Percentiles rank a stretch among this genome's conserved stretches.
Evolutionary conservation across 306 rosid species (phyloP).

Genomic region (Vicia faba): DNA sequence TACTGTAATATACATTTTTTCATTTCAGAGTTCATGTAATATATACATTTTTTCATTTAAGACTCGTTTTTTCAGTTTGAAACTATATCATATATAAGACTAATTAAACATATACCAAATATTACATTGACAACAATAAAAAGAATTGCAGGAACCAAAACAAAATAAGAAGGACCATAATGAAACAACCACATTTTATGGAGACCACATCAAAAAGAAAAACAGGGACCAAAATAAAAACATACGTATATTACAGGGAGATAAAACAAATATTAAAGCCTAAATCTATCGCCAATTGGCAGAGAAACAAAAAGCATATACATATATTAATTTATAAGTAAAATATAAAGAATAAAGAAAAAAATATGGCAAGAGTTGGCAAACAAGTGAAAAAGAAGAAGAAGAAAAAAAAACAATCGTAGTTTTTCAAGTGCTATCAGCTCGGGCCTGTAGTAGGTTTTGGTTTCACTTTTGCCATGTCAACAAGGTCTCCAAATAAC

Average conservation of each 20-base stretch:
- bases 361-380: constrained; percentile 39
- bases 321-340: constrained; percentile 38
- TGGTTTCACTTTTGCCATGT: constrained; percentile 83
- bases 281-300: constrained; percentile 49
- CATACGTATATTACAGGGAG: neutral
- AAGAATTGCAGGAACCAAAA: neutral
- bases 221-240: neutral
- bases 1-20: neutral
- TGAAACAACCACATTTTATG: neutral
- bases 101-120: neutral
- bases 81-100: neutral
- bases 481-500: constrained; percentile 93
- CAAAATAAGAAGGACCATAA: neutral
- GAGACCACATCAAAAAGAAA: neutral
- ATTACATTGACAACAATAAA: neutral
- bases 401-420: constrained; percentile 29
- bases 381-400: constrained; percentile 37
- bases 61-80: neutral
- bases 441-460: constrained; percentile 61
- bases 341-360: constrained; percentile 31
- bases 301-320: constrained; percentile 44
- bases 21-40: neutral
- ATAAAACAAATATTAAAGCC: neutral
- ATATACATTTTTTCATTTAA: neutral
- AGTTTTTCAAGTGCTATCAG: constrained; percentile 57